Base-by-base conservation (phyloP, 305 asterid genomes). In the Fraxinus angustifolia region DNA sequence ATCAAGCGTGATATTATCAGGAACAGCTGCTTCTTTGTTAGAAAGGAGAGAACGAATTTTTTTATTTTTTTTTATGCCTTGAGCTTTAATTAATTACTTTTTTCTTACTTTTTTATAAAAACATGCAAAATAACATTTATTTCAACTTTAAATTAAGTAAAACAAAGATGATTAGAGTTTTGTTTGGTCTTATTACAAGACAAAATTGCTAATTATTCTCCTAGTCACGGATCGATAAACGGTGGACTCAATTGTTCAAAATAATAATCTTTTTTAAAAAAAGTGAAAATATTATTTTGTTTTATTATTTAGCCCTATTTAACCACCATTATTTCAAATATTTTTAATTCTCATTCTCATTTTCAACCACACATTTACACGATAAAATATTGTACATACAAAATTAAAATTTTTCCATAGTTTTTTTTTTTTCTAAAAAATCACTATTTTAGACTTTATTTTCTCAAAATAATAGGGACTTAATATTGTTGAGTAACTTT, bases 121-220 rank as follows among this genome's bases (percentile, higher is more conserved):
- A 19, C 6, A 17, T 19, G 28, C 68, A n/a, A 19, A 58, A n/a
- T 6, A 58, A 58, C 4, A 42, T 12, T 42, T 42, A 42, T 42
- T 11, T 3, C 11, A 42, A 45, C 16, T 45, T 45, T 45, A 45
- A 45, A 58, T 1, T 17, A 17, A 53, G 7, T 19, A 58, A 58
- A 58, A 6, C 11, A 58, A 58, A 17, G 23, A 19, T n/a, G 11
- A 58, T 19, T 2, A 2, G 28, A 58, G 28, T 58, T 19, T 75
- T 71, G 65, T 74, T 75, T 80, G 1, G 60, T 16, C 8, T 16
- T 48, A 14, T 5, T 48, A 86, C 62, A 38, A 74, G 90, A 87
- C 87, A 86, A 87, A 85, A 81, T 45, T 58, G 76, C 79, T 75
- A 87, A 90, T 88, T 67, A 85, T 87, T 83, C 78, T 82, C 76